Base-by-base conservation (phyloP, 352 stramenopile species). In the Phytophthora chlamydospora region DNA sequence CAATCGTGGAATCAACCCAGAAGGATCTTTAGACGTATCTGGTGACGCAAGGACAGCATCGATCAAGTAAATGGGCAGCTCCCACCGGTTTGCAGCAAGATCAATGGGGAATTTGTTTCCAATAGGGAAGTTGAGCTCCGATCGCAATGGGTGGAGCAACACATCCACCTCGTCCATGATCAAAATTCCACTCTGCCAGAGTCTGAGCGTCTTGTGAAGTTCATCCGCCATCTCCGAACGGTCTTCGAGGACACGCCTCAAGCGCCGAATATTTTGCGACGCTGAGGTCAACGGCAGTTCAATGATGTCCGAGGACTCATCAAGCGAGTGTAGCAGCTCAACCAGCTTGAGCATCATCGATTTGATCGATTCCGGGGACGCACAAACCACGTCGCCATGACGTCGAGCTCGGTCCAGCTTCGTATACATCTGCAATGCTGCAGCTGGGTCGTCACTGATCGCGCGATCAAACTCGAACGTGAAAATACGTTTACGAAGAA, bases 291-390 rank as follows among this genome's bases (percentile, higher is more conserved):
- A 46, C 0, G 79, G 78, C 7, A 93, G 50, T 27, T 91, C 58
- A 43, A 91, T 85, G 10, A 93, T 78, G 33, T 91, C 80, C 0
- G 74, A 75, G 24, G 86, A 92, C 61, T 95, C 83, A 44, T 97
- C 89, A 2, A 98, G 70, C 6, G 86, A 96, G 48, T 98, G 90
- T 10, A 97, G 54, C 14, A 98, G 58, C 64, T 98, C 95, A 7
- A 99, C 83, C 47, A 99, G 97, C 62, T 99, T 99, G 2, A 99
- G 71, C 89, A 99, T 97, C 72, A 99, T 98, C 31, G 96, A 99
- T 75, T 99, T 99, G 40, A 99, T 95, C 58, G 95, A 98, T 35
- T 98, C 98, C 3, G 98, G 98, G 6, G 96, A 99, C 13, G 98
- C 97, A 67, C 98, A 99, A 11, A 99, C 97, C 3, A 99, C 97